phyloP scores from a whole-genome alignment of 2,329 filamentous ascomycete genomes.

The Aspergillus japonicus region DNA sequence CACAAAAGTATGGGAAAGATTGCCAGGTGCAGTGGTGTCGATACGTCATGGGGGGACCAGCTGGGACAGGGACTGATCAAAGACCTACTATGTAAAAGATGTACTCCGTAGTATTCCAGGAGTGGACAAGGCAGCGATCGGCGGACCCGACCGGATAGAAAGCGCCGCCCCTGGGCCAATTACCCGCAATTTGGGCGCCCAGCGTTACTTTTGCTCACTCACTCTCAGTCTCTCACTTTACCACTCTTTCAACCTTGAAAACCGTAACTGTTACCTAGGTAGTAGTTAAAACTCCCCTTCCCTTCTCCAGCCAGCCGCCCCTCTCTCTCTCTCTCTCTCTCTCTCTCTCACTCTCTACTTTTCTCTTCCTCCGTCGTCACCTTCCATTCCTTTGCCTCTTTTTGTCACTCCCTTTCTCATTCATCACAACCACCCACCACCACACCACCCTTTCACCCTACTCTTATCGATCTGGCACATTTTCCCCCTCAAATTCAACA shows the following conservation, averaged over 20 bases:
- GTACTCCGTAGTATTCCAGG: neutral
- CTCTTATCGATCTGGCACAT: neutral
- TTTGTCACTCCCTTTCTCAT: conserved; percentile 7
- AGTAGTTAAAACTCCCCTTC: conserved; percentile 10
- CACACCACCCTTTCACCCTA: neutral
- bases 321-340: conserved; percentile 12
- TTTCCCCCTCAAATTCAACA: conserved; percentile 17
- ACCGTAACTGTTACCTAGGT: too few species aligned
- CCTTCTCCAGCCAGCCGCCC: conserved; percentile 5
- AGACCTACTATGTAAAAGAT: too few species aligned
- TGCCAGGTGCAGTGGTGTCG: neutral
- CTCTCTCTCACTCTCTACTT: conserved; percentile 13
- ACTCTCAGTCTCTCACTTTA: neutral
- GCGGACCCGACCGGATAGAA: conserved; percentile 22
- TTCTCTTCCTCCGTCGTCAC: conserved; percentile 7
- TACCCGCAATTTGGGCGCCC: conserved; percentile 13
- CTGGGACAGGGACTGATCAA: too few species aligned
- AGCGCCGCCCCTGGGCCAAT: conserved; percentile 16
- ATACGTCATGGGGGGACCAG: conserved; percentile 3
- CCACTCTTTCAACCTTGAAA: too few species aligned
- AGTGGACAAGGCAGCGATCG: conserved; percentile 21
- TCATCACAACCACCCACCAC: conserved; percentile 1
- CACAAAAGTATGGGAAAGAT: neutral
- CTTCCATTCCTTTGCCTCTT: conserved; percentile 18
- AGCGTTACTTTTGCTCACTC: neutral